Evolutionary conservation across 192 early-diverging fungal species (phyloP), one percentile per base, ranked within the genome.

Genomic region (Coemansia sp.): DNA sequence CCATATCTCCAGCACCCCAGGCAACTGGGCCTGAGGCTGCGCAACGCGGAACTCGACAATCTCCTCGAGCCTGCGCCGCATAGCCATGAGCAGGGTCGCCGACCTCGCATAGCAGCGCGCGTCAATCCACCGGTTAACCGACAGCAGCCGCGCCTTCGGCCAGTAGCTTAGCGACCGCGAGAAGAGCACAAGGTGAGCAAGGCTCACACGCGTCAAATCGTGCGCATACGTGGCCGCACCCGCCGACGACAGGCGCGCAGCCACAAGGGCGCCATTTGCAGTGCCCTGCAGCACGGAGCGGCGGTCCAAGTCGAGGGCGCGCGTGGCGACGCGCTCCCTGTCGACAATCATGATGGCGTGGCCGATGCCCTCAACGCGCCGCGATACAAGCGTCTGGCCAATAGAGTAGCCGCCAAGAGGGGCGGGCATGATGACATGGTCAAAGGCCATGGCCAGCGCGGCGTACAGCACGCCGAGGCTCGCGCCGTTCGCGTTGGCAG

Each of bases 101-200:
- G 74, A 66, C 5, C 66, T 31, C 11, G 74, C 74, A 35, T 10
- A 45, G 35, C 74, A 75, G 11, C 39, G 51, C 46, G 39, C 42
- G 8, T 66, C 68, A 51, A 75, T 70, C 74, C 74, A 75, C 40
- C 40, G n/a, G 27, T 75, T 63, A 8, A 75, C 54, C 14, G 62
- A 62, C 3, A 75, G 9, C n/a, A 31, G 39, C 33, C 56, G 21
- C 7, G 74, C 68, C 13, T 70, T 66, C 2, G 74, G 74, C 74
- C 74, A 75, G 36, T 70, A 75, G 14, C 11, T 40, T 59, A 75
- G 21, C 2, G 67, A 44, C 6, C 74, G 37, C 2, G 74, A 27
- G 50, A 75, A 75, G 4, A 75, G 42, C 16, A 66, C 63, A 6
- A 67, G n/a, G 3, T 34, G 39, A 13, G 27, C 19, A 0, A 67